These are phyloP conservation scores for Puya raimondii DNA, from an alignment of 176 grass and related monocot genomes.

Conservation along the genomic window DNA sequence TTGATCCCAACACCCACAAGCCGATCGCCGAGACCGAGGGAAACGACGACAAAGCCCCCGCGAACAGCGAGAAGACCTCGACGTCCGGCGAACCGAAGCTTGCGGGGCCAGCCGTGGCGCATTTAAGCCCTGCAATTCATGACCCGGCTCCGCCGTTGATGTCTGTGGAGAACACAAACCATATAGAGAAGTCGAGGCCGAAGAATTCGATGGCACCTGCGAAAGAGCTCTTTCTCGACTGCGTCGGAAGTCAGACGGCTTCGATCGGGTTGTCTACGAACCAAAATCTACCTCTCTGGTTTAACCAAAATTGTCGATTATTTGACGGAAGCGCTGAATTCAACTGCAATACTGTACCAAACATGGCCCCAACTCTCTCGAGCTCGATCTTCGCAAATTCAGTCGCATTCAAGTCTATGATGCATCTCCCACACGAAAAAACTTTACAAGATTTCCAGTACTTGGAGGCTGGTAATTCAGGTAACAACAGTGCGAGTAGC, in stretches of 20 bases:
- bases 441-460: constrained; percentile 4
- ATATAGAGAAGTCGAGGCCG: neutral
- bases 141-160: neutral
- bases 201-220: neutral
- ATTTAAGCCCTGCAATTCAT: neutral
- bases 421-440: neutral
- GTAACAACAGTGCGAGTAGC: constrained; percentile 15
- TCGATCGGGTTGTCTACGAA: neutral
- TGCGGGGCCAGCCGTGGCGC: neutral
- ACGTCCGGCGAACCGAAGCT: neutral
- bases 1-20: constrained; percentile 25
- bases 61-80: neutral
- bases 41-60: neutral
- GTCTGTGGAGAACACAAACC: neutral
- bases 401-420: neutral
- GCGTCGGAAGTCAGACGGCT: neutral
- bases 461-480: neutral
- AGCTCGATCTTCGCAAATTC: neutral
- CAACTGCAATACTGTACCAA: neutral
- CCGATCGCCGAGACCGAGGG: neutral
- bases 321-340: constrained; percentile 8
- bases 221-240: constrained; percentile 8
- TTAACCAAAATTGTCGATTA: constrained; percentile 1
- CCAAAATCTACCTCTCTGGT: constrained; percentile 10
- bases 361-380: neutral